A percentile compares a stretch with the other conserved stretches of the same genome.
These are phyloP conservation scores for Cyberlindnera americana DNA, from an alignment of 805 yeast genomes.

Conservation along the genomic window DNA sequence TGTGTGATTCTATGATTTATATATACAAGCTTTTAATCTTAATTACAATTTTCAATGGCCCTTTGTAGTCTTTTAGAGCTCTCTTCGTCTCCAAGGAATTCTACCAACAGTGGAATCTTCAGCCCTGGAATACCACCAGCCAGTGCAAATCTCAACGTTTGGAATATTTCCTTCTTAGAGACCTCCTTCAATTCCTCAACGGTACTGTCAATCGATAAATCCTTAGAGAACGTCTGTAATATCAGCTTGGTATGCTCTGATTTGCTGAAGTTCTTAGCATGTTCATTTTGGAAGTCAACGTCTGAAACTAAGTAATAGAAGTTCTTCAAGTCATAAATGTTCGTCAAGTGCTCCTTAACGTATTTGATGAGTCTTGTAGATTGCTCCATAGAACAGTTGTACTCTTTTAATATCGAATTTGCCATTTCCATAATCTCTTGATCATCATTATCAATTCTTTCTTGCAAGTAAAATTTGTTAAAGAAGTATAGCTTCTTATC, in stretches of 20 bases:
- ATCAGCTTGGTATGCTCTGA: constrained; percentile 18
- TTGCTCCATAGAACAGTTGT: constrained; percentile 22
- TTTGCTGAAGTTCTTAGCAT: constrained; percentile 32
- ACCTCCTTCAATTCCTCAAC: too few species aligned
- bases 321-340: constrained; percentile 48
- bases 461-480: constrained; percentile 64
- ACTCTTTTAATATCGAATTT: constrained; percentile 17
- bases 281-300: constrained; percentile 22
- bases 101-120: constrained; percentile 54
- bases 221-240: constrained; percentile 19
- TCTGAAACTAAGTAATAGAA: constrained; percentile 48
- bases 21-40: neutral
- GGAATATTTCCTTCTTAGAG: constrained; percentile 44
- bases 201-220: too few species aligned
- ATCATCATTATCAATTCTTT: constrained; percentile 38
- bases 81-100: constrained; percentile 48
- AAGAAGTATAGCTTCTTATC: constrained; percentile 69
- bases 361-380: constrained; percentile 38
- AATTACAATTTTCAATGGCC: too few species aligned
- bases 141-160: constrained; percentile 61
- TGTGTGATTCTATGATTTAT: constrained; percentile 6
- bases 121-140: constrained; percentile 71
- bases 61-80: constrained; percentile 25
- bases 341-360: constrained; percentile 48
- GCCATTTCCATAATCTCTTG: constrained; percentile 35